Evolutionary conservation across 2,329 filamentous ascomycete species (phyloP), one percentile per base, ranked within the genome.

Genomic region (Niveomyces coronatus): DNA sequence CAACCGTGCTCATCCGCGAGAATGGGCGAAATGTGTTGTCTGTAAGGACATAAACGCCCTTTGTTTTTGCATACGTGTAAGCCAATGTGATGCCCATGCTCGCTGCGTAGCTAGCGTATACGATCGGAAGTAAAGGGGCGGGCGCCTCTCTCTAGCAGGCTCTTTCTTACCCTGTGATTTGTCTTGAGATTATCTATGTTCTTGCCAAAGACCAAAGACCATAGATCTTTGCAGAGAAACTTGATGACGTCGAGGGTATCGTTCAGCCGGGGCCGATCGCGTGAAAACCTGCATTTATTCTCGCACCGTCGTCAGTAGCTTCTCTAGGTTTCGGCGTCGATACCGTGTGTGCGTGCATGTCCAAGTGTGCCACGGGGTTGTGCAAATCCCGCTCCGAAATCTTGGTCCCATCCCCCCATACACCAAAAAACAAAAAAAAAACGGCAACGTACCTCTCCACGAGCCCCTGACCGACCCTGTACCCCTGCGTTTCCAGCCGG

Each of bases 141-240:
- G n/a, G n/a, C n/a, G n/a, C n/a, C n/a, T n/a, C n/a, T n/a, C n/a
- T n/a, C n/a, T n/a, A n/a, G n/a, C n/a, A n/a, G n/a, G n/a, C n/a
- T n/a, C 18, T 15, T 17, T 49, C 69, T 14, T 65, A 86, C 82
- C 51, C 91, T 71, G 58, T 98, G 91, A 56, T 98, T 98, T 8
- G 91, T 98, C 64, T 98, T 98, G 32, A 98, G 71, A 57, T 98
- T 98, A 62, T 98, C 91, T 54, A 98, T 85, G 60, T 96, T 93
- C 63, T 98, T 98, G 56, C 85, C 75, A 61, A 95, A 98, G 13
- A 95, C 76, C 15, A 96, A 70, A 23, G 79, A 87, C 91, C 91
- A 98, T 31, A 98, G 71, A 59, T 98, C 91, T 67, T 98, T 98
- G 74, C 91, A 98, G 35, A 98, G 70, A 55, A 98, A 96, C 60